These are phyloP conservation scores for Boletus fagicola DNA, from an alignment of 768 basidiomycete species.

Conservation along the genomic window DNA sequence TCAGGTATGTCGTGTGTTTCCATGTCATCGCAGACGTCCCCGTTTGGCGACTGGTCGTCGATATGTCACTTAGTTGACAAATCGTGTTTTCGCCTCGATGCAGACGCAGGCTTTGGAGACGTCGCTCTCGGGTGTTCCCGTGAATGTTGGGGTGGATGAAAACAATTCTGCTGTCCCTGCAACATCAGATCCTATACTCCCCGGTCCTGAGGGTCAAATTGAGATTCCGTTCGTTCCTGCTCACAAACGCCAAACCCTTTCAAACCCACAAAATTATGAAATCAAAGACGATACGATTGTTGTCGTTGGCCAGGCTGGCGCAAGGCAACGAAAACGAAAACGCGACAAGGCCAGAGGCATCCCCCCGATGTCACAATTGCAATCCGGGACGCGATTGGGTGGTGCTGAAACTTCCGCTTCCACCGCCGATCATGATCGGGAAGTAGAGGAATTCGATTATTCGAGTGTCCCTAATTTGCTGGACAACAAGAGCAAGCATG, in stretches of 20 bases:
- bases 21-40: background rate
- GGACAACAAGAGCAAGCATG: conserved; percentile 50
- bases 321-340: conserved; percentile 64
- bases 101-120: conserved; percentile 8
- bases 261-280: conserved; percentile 9
- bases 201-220: conserved; percentile 45
- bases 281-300: conserved; percentile 64
- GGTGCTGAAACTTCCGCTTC: conserved; percentile 6
- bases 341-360: conserved; percentile 20
- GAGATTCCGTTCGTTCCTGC: conserved; percentile 82
- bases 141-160: conserved; percentile 2
- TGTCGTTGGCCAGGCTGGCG: conserved; percentile 62
- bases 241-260: conserved; percentile 44
- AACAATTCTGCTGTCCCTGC: background rate
- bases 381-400: background rate
- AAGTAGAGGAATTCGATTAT: conserved; percentile 64
- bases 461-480: conserved; percentile 65
- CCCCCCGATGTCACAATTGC: background rate
- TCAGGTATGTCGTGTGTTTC: conserved; percentile 17
- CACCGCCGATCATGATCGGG: conserved; percentile 19
- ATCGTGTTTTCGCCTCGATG: conserved; percentile 1
- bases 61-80: conserved; percentile 4
- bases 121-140: background rate
- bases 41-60: background rate
- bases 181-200: conserved; percentile 18